Conservation (phyloP, 371 early-diverging fungal genomes). For the Fennellomyces sp. region DNA sequence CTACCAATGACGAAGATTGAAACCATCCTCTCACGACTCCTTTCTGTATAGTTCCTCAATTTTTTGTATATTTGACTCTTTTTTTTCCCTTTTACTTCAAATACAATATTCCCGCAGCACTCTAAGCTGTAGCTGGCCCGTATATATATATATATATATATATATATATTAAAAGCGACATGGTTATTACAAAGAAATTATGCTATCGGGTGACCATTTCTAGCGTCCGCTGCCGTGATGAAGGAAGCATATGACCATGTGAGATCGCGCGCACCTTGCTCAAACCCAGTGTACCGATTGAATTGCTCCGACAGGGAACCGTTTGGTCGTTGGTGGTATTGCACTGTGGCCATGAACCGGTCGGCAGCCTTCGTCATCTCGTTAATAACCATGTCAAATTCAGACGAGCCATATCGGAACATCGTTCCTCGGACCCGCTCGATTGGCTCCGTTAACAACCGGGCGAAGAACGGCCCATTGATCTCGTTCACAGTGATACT, state of each 20-base stretch:
- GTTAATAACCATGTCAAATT: constrained; percentile 23
- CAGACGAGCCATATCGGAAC: constrained; percentile 17
- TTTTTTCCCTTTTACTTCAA: too few species aligned
- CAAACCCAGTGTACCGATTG: constrained; percentile 54
- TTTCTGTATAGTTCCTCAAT: too few species aligned
- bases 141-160: too few species aligned
- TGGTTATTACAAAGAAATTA: background rate
- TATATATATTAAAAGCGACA: background rate
- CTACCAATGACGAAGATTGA: background rate
- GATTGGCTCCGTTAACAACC: constrained; percentile 10
- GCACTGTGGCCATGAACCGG: constrained; percentile 55
- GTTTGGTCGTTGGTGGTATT: constrained; percentile 53
- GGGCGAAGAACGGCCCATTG: constrained; percentile 42
- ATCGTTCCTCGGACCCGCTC: constrained; percentile 8
- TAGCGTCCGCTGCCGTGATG: constrained; percentile 39
- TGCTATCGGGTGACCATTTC: background rate
- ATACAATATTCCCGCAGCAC: too few species aligned
- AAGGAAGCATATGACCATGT: constrained; percentile 81
- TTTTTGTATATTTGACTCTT: too few species aligned
- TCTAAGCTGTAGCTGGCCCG: too few species aligned
- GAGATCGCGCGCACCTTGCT: constrained; percentile 70
- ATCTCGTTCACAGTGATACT: constrained; percentile 46
- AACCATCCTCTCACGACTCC: background rate
- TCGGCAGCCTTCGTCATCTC: constrained; percentile 54
- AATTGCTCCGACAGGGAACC: constrained; percentile 73